These are phyloP conservation scores for Eruca vesicaria DNA, from an alignment of 441 rosid genomes.

Conservation along the genomic window DNA sequence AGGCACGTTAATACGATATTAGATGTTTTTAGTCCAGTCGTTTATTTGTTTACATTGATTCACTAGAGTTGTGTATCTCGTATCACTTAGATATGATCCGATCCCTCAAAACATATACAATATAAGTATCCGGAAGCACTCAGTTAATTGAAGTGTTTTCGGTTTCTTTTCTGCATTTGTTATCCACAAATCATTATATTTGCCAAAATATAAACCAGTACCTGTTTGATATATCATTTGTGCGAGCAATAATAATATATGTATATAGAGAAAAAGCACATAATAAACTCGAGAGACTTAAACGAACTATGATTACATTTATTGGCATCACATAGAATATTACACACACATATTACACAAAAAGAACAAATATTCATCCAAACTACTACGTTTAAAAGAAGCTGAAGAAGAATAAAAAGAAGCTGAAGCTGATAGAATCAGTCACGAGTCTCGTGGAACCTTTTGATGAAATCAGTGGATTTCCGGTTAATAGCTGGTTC, in stretches of 20 bases:
- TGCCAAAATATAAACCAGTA: neutral
- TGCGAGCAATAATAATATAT: neutral
- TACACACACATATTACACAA: neutral
- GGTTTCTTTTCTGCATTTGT: neutral
- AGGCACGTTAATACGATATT: neutral
- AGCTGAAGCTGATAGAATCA: slow-evolving; percentile 2
- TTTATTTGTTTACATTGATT: neutral
- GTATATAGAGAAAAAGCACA: neutral
- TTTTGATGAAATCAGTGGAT: slow-evolving; percentile 36
- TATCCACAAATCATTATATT: neutral
- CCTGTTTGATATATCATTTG: neutral
- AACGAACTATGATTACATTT: slow-evolving; percentile 5
- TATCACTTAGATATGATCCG: neutral
- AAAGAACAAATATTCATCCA: neutral
- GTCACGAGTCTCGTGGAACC: slow-evolving; percentile 38
- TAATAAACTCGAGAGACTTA: neutral
- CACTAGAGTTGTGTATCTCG: neutral
- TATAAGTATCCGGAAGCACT: neutral
- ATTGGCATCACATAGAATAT: slow-evolving; percentile 16
- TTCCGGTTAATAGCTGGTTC: slow-evolving; percentile 41
- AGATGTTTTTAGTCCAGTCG: neutral
- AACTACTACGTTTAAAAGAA: neutral
- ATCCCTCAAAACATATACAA: neutral
- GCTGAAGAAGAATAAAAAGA: neutral
- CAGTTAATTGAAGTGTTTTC: neutral